Conservation (phyloP, 2,329 filamentous ascomycete genomes). For the Fusarium sororula region DNA sequence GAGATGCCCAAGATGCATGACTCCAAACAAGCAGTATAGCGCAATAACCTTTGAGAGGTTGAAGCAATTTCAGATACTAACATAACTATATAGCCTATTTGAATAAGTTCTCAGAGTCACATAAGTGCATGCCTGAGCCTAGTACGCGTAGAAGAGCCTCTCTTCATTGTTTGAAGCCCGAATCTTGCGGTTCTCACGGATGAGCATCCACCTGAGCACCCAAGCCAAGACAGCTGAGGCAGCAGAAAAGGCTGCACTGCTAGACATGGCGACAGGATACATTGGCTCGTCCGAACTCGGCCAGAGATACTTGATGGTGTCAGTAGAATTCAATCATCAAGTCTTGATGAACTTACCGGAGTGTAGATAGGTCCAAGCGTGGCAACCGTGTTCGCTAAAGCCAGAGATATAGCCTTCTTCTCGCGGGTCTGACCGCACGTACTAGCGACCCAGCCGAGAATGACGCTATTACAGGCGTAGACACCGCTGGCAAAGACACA, state of each 20-base stretch:
- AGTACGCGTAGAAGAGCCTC: conserved; percentile 41
- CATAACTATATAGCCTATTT: too few species aligned
- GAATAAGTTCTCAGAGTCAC: too few species aligned
- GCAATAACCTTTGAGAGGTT: too few species aligned
- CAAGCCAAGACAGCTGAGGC: conserved; percentile 50
- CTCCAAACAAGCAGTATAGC: too few species aligned
- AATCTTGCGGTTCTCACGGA: conserved; percentile 49
- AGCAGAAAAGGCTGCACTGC: conserved; percentile 40
- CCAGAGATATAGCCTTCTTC: conserved; percentile 57
- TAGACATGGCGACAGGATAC: conserved; percentile 28
- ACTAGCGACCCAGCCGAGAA: conserved; percentile 53
- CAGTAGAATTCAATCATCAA: rapidly evolving
- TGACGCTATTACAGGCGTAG: conserved; percentile 54
- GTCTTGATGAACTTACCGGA: conserved; percentile 24
- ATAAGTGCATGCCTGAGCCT: too few species aligned
- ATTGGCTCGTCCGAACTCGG: conserved; percentile 18
- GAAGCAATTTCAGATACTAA: too few species aligned
- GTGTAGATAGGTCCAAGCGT: conserved; percentile 36
- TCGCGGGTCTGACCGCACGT: conserved; percentile 56
- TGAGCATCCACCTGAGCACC: conserved; percentile 47
- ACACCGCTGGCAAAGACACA: conserved; percentile 51
- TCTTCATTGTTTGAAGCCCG: conserved; percentile 31
- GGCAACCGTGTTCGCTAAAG: conserved; percentile 34
- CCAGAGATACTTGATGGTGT: conserved; percentile 24
- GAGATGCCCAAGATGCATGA: too few species aligned